Conservation (phyloP, 441 rosid species). For the Gossypium schwendimanii region DNA sequence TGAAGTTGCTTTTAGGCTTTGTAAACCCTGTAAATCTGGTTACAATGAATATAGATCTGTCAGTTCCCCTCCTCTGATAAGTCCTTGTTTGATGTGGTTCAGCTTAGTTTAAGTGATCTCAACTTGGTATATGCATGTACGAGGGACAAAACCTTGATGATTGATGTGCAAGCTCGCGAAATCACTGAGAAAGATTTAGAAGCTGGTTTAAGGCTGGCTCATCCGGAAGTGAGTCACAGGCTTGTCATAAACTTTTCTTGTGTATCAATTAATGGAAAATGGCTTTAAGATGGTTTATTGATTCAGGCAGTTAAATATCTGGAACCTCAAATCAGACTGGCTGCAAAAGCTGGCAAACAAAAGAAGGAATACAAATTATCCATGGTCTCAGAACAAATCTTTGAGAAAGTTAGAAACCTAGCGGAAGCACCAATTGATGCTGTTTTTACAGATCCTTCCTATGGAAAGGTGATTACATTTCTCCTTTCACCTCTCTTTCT, state of each 20-base stretch:
- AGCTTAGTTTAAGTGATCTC: slow-evolving; percentile 89
- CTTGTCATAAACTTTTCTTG: neutral
- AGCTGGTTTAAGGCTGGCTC: slow-evolving; percentile 86
- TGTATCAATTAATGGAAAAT: neutral
- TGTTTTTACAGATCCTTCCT: slow-evolving; percentile 75
- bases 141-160: slow-evolving; percentile 88
- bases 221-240: slow-evolving; percentile 64
- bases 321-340: slow-evolving; percentile 84
- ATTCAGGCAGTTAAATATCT: slow-evolving; percentile 79
- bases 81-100: slow-evolving; percentile 26
- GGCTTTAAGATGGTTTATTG: slow-evolving; percentile 16
- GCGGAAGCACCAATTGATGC: slow-evolving; percentile 68
- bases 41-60: neutral
- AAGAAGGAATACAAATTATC: slow-evolving; percentile 90
- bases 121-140: slow-evolving; percentile 94
- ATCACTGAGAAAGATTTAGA: slow-evolving; percentile 83
- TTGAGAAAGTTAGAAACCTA: slow-evolving; percentile 62
- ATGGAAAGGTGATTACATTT: slow-evolving; percentile 64
- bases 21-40: neutral
- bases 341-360: slow-evolving; percentile 82
- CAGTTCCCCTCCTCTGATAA: slow-evolving; percentile 12
- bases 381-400: slow-evolving; percentile 56
- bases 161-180: slow-evolving; percentile 86
- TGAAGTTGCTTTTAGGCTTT: slow-evolving; percentile 8
- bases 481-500: neutral